A percentile compares a stretch with the other conserved stretches of the same genome.
These are phyloP conservation scores for Lathyrus aphaca DNA, from an alignment of 306 rosid genomes.

Conservation along the genomic window DNA sequence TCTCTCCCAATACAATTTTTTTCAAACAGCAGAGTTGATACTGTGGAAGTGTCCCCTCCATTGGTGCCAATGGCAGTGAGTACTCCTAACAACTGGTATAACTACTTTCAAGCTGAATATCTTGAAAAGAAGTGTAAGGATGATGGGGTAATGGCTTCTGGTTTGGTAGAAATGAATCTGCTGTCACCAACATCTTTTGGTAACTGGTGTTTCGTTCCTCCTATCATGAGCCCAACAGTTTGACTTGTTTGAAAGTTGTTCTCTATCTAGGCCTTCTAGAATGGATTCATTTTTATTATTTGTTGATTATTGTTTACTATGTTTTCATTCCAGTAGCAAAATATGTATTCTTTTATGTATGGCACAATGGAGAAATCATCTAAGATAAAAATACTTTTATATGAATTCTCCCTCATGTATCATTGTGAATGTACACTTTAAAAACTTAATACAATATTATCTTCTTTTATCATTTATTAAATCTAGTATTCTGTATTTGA, in stretches of 20 bases:
- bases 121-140: slow-evolving; percentile 29
- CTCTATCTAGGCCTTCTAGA: slow-evolving; percentile 28
- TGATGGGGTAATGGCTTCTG: not conserved
- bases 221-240: slow-evolving; percentile 52
- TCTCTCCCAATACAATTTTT: not conserved
- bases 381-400: too few relatives aligned
- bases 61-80: not conserved
- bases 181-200: slow-evolving; percentile 51
- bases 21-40: not conserved
- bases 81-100: slow-evolving; percentile 39
- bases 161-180: slow-evolving; percentile 45
- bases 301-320: too few relatives aligned
- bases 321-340: too few relatives aligned
- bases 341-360: too few relatives aligned
- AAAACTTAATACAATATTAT: too few relatives aligned
- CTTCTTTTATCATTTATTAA: too few relatives aligned
- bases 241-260: slow-evolving; percentile 27
- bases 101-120: slow-evolving; percentile 39
- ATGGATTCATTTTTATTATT: not conserved
- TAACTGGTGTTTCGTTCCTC: slow-evolving; percentile 51
- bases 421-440: too few relatives aligned
- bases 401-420: too few relatives aligned
- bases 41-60: not conserved
- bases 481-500: too few relatives aligned
- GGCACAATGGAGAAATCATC: too few relatives aligned